These are phyloP conservation scores for Moniliophthora roreri DNA, from an alignment of 1,284 basidiomycete species.

Conservation along the genomic window DNA sequence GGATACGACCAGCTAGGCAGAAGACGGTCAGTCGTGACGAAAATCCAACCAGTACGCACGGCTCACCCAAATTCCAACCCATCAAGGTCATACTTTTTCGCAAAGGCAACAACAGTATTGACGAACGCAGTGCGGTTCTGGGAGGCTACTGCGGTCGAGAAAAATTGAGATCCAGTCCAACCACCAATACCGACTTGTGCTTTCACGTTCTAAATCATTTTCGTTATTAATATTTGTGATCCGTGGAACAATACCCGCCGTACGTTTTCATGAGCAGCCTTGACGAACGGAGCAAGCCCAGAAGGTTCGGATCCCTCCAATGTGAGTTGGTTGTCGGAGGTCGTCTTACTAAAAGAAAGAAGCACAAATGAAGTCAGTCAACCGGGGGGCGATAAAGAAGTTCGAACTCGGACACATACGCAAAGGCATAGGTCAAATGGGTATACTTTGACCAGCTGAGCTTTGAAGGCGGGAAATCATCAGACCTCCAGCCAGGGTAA, in stretches of 20 bases:
- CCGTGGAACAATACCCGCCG: not conserved
- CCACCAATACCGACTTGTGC: conserved; percentile 73
- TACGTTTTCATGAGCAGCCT: conserved; percentile 9
- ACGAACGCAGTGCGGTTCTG: conserved; percentile 56
- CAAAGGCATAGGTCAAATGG: too few species aligned
- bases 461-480: too few species aligned
- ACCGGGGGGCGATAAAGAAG: too few species aligned
- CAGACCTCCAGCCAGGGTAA: too few species aligned
- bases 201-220: conserved; percentile 40
- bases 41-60: not conserved
- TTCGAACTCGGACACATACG: too few species aligned
- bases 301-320: not conserved
- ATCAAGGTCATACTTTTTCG: conserved; percentile 55
- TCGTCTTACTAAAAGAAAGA: too few species aligned
- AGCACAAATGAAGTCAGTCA: too few species aligned
- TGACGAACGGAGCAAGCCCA: conserved; percentile 1
- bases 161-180: conserved; percentile 65
- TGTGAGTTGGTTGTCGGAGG: not conserved
- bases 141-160: conserved; percentile 56
- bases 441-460: too few species aligned
- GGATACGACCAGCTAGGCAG: conserved; percentile 69
- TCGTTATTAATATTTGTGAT: not conserved
- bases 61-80: conserved; percentile 67
- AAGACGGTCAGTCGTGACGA: not conserved
- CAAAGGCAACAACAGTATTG: conserved; percentile 51